Evolutionary conservation across 345 rosid genomes (phyloP), one percentile per base, ranked within the genome.

Genomic region (Ceriops tagal): DNA sequence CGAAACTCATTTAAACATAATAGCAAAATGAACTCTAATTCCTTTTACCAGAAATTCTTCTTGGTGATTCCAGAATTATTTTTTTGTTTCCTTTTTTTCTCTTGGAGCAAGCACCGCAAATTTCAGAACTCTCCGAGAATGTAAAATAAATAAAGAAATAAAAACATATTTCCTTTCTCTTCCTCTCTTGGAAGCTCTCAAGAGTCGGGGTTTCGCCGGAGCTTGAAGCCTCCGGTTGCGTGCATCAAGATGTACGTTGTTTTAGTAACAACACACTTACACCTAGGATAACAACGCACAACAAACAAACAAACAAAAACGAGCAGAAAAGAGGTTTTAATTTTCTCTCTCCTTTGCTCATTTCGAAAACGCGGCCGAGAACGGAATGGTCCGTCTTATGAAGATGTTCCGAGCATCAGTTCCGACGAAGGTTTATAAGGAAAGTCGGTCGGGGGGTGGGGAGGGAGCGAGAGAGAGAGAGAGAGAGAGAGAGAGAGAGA

Each of bases 191-290:
- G 66, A 51, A 60, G 57, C 57, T n/a, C 37, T 34, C 37, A 8
- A 34, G 37, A 34, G 37, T 34, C 9, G 37, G 8, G 2, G 57
- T 47, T 69, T 74, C 59, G 70, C 60, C 68, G 69, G 51, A 67
- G 61, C 49, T 66, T 21, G 34, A 75, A 83, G 70, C 67, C 61
- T 62, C 47, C 46, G 39, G 64, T 62, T 37, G 65, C 47, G 57
- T 52, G 64, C 58, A 39, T 35, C 18, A 19, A 55, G 61, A 62
- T 68, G 28, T 16, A 47, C 6, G 47, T 26, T 68, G 71, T 31
- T 64, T 66, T 37, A 61, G n/a, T 10, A 22, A 10, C 28, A 3
- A 56, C 24, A 56, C 6, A 26, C 30, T 56, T 13, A 27, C 59
- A 11, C 30, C 59, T 13, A 43, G 15, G 37, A 34, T 24, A 34